These are phyloP conservation scores for Colletotrichum orbiculare DNA, from an alignment of 2,329 filamentous ascomycete species.

Conservation along the genomic window DNA sequence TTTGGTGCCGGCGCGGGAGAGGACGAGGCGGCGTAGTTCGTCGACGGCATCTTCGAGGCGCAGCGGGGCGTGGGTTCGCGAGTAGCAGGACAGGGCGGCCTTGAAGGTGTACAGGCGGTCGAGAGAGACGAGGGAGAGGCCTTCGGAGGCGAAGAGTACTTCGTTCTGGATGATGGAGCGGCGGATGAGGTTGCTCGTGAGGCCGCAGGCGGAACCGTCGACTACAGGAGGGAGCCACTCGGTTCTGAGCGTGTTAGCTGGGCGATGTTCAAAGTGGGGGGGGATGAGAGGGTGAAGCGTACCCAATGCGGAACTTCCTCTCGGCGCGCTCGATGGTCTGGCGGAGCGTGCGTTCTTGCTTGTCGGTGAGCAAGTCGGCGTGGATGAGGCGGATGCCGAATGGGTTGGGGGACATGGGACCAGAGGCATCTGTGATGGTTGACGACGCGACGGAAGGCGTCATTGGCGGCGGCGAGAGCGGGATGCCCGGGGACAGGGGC, in stretches of 20 bases:
- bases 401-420: conserved; percentile 47
- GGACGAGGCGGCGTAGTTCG: conserved; percentile 69
- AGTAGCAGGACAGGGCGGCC: conserved; percentile 67
- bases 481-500: conserved; percentile 52
- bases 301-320: conserved; percentile 51
- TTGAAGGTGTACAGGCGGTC: conserved; percentile 75
- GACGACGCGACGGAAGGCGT: conserved; percentile 60
- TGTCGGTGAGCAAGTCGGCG: conserved; percentile 55
- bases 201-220: conserved; percentile 54
- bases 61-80: conserved; percentile 54
- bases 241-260: conserved; percentile 42
- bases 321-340: conserved; percentile 63
- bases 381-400: conserved; percentile 65
- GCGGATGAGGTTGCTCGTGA: conserved; percentile 64
- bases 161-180: conserved; percentile 70
- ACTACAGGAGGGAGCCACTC: conserved; percentile 58
- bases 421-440: conserved; percentile 45
- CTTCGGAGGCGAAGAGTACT: conserved; percentile 68
- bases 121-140: conserved; percentile 68
- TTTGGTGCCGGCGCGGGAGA: conserved; percentile 62
- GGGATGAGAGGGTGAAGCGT: conserved; percentile 31
- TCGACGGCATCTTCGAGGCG: conserved; percentile 71
- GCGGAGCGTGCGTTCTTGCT: conserved; percentile 60
- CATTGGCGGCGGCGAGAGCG: conserved; percentile 55
- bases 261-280: background rate